Base-by-base conservation (phyloP, 768 basidiomycete genomes). In the Cyclocybe cylindracea region DNA sequence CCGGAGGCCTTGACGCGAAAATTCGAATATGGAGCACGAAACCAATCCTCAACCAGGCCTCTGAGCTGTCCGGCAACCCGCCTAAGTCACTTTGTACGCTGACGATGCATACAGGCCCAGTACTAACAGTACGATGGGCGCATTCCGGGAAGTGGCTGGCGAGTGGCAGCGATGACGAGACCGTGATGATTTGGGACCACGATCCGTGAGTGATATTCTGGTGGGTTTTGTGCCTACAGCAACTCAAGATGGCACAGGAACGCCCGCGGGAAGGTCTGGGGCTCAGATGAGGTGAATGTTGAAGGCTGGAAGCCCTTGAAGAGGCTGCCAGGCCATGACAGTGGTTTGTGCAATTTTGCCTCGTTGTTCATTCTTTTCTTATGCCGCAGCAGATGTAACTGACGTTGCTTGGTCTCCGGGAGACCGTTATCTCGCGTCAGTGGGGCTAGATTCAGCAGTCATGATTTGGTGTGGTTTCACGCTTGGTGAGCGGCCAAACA, bases 11-110 rank as follows among this genome's bases (percentile, higher is more conserved):
- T 48, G 96, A 99, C 68, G 89, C 92, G 37, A 95, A 94, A 75
- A 85, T 99, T 54, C 89, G 94, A 44, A 92, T 99, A 70, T 99
- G 96, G 96, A 91, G 90, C 55, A 98, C 97, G 0, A 87, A 91
- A 55, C 95, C 97, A 0, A 96, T 98, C 58, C 74, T 98, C n/a
- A 86, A 86, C 56, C 71, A 79, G 10, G 78, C 83, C 39, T 76
- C 90, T 29, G 84, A 90, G 63, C 67, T 71, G 55, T 82, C 86
- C 40, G 80, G 86, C 52, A 78, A 81, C 49, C 86, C 90, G 29
- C 94, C 91, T 10, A 96, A 94, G 65, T 83, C 89, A 10, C 74
- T 98, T 24, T 94, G 91, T 60, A 98, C 96, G 0, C 78, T 98
- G 48, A 84, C 88, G 2, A 91, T 93, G 83, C 97, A 99, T 66